Evolutionary conservation across 129 eudicot genomes (phyloP).

Genomic region (Arctium minus): DNA sequence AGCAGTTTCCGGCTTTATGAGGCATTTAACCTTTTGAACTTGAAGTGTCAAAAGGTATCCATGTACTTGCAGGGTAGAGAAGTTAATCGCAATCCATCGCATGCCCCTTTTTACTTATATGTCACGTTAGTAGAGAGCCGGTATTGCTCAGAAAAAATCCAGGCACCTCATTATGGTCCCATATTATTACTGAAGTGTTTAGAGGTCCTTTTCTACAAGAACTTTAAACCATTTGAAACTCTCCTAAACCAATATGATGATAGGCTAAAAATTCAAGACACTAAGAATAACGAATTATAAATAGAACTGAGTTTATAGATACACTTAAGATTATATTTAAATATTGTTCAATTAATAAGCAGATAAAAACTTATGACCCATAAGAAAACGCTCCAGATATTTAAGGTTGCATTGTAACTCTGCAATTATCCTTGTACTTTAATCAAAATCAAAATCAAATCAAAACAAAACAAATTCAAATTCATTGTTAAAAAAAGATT

Average conservation of each 20-base stretch:
- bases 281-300: not conserved
- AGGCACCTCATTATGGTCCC: not conserved
- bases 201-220: not conserved
- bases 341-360: not conserved
- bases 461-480: not conserved
- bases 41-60: not conserved
- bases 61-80: not conserved
- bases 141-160: not conserved
- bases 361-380: not conserved
- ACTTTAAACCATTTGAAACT: not conserved
- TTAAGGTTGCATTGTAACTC: not conserved
- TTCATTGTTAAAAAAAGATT: not conserved
- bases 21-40: not conserved
- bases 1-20: not conserved
- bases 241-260: not conserved
- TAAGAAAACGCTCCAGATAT: not conserved
- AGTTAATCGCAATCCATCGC: not conserved
- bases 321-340: not conserved
- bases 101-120: not conserved
- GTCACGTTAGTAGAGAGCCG: not conserved
- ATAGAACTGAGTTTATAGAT: not conserved
- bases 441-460: not conserved
- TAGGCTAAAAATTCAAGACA: not conserved
- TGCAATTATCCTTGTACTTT: not conserved
- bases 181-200: not conserved